phyloP scores from a whole-genome alignment of 2,329 filamentous ascomycete species.

The Trichoderma sp. region DNA sequence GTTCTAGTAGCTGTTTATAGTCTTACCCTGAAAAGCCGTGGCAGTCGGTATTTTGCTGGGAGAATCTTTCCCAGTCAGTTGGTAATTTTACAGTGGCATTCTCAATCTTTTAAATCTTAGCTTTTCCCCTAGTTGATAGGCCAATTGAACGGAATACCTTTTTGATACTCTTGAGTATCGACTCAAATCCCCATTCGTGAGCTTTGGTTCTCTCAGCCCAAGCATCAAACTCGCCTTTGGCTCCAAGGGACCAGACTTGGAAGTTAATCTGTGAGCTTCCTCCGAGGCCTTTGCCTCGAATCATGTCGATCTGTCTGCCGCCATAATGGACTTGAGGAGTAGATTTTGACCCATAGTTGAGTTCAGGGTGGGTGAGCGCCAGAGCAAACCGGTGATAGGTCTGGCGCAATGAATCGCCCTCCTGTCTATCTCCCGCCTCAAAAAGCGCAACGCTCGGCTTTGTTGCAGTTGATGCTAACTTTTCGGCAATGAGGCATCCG shows the following conservation, averaged over 20 bases:
- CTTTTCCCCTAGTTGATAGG: background rate
- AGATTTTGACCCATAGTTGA: background rate
- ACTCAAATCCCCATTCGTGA: background rate
- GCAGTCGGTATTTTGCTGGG: background rate
- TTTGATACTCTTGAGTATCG: background rate
- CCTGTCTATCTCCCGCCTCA: background rate
- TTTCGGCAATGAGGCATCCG: background rate
- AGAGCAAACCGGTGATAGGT: background rate
- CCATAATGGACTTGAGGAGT: background rate
- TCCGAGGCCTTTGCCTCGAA: background rate
- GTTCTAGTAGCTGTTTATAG: background rate
- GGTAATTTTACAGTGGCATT: background rate
- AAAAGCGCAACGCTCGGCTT: background rate
- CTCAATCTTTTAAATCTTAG: background rate
- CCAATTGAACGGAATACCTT: background rate
- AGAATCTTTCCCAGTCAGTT: background rate
- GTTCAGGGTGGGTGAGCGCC: background rate
- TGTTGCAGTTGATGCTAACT: background rate
- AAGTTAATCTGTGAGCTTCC: constrained; percentile 7
- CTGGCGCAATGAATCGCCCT: background rate
- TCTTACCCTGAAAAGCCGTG: background rate
- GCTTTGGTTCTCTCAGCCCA: background rate
- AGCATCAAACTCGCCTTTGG: background rate
- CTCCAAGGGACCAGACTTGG: background rate
- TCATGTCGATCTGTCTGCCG: background rate